Conservation (phyloP, 1,139 yeast species). For the Saccharomyces hybrid region DNA sequence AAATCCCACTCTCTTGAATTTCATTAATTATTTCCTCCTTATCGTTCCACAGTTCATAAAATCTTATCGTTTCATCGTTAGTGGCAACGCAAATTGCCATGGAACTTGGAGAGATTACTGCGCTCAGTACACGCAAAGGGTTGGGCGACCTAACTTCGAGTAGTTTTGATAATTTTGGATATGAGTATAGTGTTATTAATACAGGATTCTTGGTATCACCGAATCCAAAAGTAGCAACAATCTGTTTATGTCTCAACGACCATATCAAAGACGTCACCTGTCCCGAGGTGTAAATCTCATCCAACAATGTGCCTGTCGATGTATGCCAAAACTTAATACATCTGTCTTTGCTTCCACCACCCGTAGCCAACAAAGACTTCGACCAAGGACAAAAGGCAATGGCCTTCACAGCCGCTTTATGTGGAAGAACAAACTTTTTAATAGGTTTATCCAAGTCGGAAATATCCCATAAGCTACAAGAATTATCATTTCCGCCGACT, state of each 20-base stretch:
- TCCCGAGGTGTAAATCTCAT: constrained; percentile 49
- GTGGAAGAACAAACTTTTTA: constrained; percentile 44
- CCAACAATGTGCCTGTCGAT: constrained; percentile 59
- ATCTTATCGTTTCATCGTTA: constrained; percentile 68
- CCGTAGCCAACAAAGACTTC: constrained; percentile 63
- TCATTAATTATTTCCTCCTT: constrained; percentile 33
- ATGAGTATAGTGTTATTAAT: constrained; percentile 51
- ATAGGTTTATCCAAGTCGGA: constrained; percentile 36
- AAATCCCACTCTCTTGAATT: constrained; percentile 39
- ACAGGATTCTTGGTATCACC: constrained; percentile 45
- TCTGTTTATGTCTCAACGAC: constrained; percentile 56
- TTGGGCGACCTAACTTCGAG: constrained; percentile 46
- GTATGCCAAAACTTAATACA: constrained; percentile 76
- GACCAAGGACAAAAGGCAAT: constrained; percentile 79
- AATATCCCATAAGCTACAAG: constrained; percentile 63
- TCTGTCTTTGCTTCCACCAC: constrained; percentile 76
- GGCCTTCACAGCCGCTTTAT: constrained; percentile 77
- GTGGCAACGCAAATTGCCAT: constrained; percentile 62
- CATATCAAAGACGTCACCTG: constrained; percentile 78
- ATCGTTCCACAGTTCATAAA: constrained; percentile 61
- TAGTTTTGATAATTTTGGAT: constrained; percentile 52
- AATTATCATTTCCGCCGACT: constrained; percentile 68
- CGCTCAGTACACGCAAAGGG: constrained; percentile 54
- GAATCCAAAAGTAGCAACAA: constrained; percentile 77
- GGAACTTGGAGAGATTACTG: constrained; percentile 58